Percentiles rank a stretch among this genome's conserved stretches.
phyloP scores from a whole-genome alignment of 1,284 basidiomycete species.

The Rhodofomes roseus region DNA sequence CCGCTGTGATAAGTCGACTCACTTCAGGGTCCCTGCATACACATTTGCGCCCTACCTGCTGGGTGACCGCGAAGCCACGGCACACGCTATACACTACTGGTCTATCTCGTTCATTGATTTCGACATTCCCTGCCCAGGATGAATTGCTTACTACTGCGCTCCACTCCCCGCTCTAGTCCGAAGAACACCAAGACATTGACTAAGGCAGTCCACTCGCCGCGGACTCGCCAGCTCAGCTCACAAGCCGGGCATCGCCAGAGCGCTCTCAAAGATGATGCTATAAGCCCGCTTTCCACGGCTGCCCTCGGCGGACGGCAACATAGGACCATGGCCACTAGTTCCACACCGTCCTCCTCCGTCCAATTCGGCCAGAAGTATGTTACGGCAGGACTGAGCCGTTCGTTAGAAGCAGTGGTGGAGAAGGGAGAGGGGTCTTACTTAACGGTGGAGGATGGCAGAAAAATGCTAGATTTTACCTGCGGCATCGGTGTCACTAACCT shows the following conservation, averaged over 20 bases:
- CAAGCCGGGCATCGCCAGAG: background rate
- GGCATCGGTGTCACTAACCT: constrained; percentile 84
- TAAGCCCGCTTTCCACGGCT: background rate
- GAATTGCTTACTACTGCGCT: background rate
- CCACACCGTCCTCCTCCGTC: constrained; percentile 19
- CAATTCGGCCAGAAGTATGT: constrained; percentile 64
- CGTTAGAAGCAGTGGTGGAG: constrained; percentile 71
- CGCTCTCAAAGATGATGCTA: background rate
- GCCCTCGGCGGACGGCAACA: background rate
- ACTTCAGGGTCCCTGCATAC: background rate
- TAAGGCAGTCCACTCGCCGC: background rate
- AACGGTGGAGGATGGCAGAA: constrained; percentile 65
- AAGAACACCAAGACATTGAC: background rate
- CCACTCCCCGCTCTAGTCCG: background rate
- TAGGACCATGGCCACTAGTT: constrained; percentile 16
- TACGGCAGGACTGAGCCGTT: constrained; percentile 63
- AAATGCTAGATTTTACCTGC: constrained; percentile 79
- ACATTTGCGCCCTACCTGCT: background rate
- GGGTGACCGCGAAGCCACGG: background rate
- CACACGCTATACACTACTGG: background rate
- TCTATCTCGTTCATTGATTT: background rate
- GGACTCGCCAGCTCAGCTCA: background rate
- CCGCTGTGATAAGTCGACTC: background rate
- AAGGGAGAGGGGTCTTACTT: constrained; percentile 80
- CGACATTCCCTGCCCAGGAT: background rate